A percentile compares a stretch with the other conserved stretches of the same genome.
Evolutionary conservation across 306 rosid species (phyloP).

Genomic region (Malus sieversii): DNA sequence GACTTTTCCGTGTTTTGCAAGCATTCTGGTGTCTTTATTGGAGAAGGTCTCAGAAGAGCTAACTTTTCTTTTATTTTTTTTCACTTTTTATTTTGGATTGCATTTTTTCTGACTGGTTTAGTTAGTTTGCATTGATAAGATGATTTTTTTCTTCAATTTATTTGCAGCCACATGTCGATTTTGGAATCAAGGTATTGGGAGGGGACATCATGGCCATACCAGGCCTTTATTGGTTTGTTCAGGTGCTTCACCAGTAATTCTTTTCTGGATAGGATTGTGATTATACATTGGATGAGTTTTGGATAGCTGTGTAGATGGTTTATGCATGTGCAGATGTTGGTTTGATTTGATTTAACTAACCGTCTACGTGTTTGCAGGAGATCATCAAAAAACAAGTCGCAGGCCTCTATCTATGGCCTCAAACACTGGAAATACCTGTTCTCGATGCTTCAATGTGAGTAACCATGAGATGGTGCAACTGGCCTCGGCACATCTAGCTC

Average conservation of each 20-base stretch:
- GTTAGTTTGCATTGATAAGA: not conserved
- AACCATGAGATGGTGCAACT: conserved; percentile 1
- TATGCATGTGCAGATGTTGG: not conserved
- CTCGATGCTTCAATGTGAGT: conserved; percentile 76
- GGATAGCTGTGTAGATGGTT: conserved; percentile 4
- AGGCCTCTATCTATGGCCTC: conserved; percentile 87
- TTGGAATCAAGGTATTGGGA: conserved; percentile 75
- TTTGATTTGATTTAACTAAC: conserved; percentile 17
- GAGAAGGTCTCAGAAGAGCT: conserved; percentile 47
- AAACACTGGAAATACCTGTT: conserved; percentile 56
- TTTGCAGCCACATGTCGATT: conserved; percentile 83
- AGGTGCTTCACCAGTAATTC: conserved; percentile 57
- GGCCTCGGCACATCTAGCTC: not conserved
- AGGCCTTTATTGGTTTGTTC: conserved; percentile 71
- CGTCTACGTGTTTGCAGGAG: conserved; percentile 40
- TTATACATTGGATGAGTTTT: not conserved
- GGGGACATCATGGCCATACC: conserved; percentile 91
- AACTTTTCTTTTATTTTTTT: not conserved
- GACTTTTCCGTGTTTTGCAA: conserved; percentile 86
- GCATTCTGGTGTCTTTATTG: conserved; percentile 64
- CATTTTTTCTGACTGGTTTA: not conserved
- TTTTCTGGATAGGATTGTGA: conserved; percentile 5
- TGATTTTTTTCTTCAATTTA: not conserved
- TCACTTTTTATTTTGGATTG: not conserved
- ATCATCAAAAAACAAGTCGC: conserved; percentile 69